Percentiles rank a stretch among this genome's conserved stretches.
Evolutionary conservation across 768 basidiomycete genomes (phyloP).

Genomic region (Hericium alpestre): DNA sequence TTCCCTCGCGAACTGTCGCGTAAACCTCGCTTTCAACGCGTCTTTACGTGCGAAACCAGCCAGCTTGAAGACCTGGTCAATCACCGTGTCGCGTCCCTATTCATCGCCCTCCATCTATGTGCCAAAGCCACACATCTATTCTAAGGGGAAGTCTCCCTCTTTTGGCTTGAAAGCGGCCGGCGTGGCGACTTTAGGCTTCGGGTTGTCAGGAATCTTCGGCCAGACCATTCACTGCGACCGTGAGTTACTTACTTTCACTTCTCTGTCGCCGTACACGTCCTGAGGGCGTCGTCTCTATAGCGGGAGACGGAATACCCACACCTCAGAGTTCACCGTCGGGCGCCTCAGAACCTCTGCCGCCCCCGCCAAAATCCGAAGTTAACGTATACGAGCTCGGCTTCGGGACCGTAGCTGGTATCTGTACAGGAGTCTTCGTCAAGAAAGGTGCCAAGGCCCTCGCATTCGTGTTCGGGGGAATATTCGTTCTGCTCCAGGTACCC

Average conservation of each 20-base stretch:
- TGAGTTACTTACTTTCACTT: neutral
- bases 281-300: neutral
- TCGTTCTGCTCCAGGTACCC: constrained; percentile 80
- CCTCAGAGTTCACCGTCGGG: neutral
- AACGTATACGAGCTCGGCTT: constrained; percentile 76
- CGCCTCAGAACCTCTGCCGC: constrained; percentile 22
- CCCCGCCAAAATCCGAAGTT: constrained; percentile 64
- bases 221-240: constrained; percentile 6
- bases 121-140: neutral
- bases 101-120: neutral
- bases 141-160: neutral
- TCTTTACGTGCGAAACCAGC: neutral
- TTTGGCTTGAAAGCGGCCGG: neutral
- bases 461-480: constrained; percentile 81
- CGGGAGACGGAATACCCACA: neutral
- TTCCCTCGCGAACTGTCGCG: neutral
- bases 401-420: constrained; percentile 81
- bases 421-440: constrained; percentile 88
- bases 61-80: neutral
- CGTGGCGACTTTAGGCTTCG: constrained; percentile 3
- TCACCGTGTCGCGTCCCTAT: neutral
- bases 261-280: neutral
- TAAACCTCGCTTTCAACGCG: neutral
- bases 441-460: constrained; percentile 83
- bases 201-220: constrained; percentile 1